Conservation (phyloP, 139 green algal species). For the Microglena sp. region DNA sequence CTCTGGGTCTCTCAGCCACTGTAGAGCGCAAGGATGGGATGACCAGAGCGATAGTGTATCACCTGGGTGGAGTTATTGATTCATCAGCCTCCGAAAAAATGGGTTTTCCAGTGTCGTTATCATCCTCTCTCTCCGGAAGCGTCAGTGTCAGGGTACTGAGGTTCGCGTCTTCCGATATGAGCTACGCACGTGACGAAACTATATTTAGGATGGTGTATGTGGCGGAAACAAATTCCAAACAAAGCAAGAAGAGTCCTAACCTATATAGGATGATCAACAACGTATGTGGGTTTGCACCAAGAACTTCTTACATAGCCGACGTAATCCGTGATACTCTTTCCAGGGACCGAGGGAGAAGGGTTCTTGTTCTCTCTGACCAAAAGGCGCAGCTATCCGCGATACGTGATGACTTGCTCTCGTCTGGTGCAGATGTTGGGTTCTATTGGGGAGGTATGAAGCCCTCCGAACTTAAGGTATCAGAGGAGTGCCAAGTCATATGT, state of each 20-base stretch:
- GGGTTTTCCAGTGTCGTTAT: too few species aligned
- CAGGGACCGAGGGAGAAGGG: neutral
- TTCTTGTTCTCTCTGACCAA: slow-evolving; percentile 14
- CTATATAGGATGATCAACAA: slow-evolving; percentile 21
- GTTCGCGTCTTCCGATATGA: too few species aligned
- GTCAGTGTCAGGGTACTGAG: too few species aligned
- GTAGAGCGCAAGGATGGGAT: slow-evolving; percentile 19
- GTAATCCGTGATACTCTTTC: neutral
- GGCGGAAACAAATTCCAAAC: too few species aligned
- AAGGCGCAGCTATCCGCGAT: slow-evolving; percentile 4
- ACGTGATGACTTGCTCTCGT: too few species aligned
- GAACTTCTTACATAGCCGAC: neutral
- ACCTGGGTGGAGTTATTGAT: too few species aligned
- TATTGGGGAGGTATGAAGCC: slow-evolving; percentile 18
- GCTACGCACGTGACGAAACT: too few species aligned
- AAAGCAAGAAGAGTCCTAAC: slow-evolving; percentile 8
- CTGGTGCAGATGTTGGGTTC: too few species aligned
- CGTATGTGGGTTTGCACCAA: neutral
- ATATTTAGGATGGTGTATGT: too few species aligned
- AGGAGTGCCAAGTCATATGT: slow-evolving; percentile 1
- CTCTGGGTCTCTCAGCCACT: slow-evolving; percentile 16
- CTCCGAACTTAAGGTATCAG: neutral
- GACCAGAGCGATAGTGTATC: slow-evolving; percentile 10
- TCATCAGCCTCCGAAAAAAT: too few species aligned
- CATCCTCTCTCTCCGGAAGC: too few species aligned